Percentiles rank a stretch among this genome's conserved stretches.
These are phyloP conservation scores for Auricularia cornea DNA, from an alignment of 768 basidiomycete species.

Conservation along the genomic window DNA sequence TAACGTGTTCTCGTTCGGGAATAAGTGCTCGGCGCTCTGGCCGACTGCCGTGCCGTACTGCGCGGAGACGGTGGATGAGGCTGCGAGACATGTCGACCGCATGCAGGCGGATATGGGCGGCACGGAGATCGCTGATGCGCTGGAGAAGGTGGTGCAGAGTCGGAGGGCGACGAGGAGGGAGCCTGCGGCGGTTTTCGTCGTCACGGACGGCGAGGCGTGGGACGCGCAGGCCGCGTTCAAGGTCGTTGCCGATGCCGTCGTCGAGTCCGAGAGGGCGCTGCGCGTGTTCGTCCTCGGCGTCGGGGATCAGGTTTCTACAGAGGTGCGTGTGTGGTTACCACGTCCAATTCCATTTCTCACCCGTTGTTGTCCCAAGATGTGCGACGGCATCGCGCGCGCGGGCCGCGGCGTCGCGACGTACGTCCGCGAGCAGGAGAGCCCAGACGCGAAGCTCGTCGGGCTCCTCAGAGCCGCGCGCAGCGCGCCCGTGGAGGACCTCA, in stretches of 20 bases:
- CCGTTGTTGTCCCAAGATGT: conserved; percentile 25
- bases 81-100: conserved; percentile 25
- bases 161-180: conserved; percentile 22
- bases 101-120: conserved; percentile 42
- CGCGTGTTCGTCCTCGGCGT: conserved; percentile 56
- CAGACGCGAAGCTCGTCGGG: conserved; percentile 39
- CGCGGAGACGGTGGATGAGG: conserved; percentile 8
- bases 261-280: conserved; percentile 10
- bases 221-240: conserved; percentile 6
- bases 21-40: conserved; percentile 26
- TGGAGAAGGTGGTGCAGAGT: conserved; percentile 29
- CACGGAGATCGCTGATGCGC: conserved; percentile 36
- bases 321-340: not conserved
- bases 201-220: conserved; percentile 47
- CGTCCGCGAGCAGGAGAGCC: conserved; percentile 37
- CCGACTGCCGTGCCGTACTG: conserved; percentile 13
- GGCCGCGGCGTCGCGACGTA: conserved; percentile 46
- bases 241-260: not conserved
- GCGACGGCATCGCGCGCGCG: conserved; percentile 43
- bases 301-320: conserved; percentile 39
- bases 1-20: conserved; percentile 51
- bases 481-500: conserved; percentile 35
- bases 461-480: conserved; percentile 46
- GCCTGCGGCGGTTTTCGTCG: conserved; percentile 44
- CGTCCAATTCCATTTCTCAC: too few relatives aligned